Evolutionary conservation across 179 eudicot species (phyloP).

Genomic region (Heliamphora ciliata): DNA sequence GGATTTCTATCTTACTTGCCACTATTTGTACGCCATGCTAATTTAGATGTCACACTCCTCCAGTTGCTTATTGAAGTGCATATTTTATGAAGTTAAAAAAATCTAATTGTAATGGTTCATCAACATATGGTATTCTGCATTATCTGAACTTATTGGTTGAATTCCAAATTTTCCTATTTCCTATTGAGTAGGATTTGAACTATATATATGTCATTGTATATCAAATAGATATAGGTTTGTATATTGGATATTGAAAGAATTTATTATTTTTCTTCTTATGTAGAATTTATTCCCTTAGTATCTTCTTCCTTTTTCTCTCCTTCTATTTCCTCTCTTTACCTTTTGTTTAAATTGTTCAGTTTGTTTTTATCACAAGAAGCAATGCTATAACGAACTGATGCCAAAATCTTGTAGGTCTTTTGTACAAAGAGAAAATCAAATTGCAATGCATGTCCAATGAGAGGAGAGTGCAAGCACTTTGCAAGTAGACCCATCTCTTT

Average conservation of each 20-base stretch:
- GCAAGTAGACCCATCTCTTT: constrained; percentile 41
- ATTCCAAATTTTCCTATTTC: no score
- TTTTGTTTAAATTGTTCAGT: background rate
- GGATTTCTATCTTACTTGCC: constrained; percentile 5
- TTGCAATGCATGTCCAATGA: constrained; percentile 77
- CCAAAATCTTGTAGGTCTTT: constrained; percentile 47
- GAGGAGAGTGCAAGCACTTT: constrained; percentile 60
- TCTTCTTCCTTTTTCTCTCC: no score
- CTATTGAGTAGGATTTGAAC: no score
- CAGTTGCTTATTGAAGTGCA: background rate
- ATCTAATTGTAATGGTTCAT: background rate
- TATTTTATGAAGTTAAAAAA: background rate
- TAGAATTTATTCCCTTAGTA: no score
- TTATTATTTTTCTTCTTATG: no score
- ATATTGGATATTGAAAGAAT: no score
- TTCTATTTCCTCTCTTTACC: no score
- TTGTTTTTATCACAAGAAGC: background rate
- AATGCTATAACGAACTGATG: background rate
- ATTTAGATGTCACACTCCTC: background rate
- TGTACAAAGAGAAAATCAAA: constrained; percentile 74
- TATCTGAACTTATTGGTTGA: background rate
- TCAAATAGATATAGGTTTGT: no score
- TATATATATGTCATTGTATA: no score
- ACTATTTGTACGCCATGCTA: background rate
- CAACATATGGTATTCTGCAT: no score